phyloP scores from a whole-genome alignment of 2,329 filamentous ascomycete genomes.

The Xylaria multiplex region DNA sequence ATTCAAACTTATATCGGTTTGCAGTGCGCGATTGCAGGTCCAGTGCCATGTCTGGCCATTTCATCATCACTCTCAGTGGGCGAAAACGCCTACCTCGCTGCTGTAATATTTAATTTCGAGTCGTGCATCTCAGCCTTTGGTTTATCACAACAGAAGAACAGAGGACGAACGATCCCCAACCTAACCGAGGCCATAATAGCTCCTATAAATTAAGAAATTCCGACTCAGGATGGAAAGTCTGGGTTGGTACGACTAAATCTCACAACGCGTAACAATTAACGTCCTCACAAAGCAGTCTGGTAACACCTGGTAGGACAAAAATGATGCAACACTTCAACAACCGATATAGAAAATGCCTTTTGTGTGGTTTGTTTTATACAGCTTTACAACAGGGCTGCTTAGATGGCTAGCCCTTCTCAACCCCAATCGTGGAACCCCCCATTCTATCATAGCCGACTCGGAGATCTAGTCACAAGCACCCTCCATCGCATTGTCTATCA shows the following conservation, averaged over 20 bases:
- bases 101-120: constrained; percentile 2
- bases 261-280: background rate
- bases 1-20: background rate
- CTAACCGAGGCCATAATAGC: background rate
- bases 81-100: constrained; percentile 3
- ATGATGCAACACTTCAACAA: constrained; percentile 20
- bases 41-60: constrained; percentile 2
- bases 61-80: background rate
- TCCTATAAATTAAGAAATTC: background rate
- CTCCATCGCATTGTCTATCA: constrained; percentile 34
- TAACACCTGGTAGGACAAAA: background rate
- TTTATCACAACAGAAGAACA: background rate
- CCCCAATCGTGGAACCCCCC: constrained; percentile 14
- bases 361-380: constrained; percentile 46
- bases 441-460: constrained; percentile 39
- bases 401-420: constrained; percentile 30
- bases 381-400: constrained; percentile 44
- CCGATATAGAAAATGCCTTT: constrained; percentile 32
- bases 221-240: background rate
- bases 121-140: background rate
- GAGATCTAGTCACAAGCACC: constrained; percentile 16
- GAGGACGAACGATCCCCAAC: background rate
- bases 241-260: constrained; percentile 2
- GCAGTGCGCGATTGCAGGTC: background rate
- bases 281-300: constrained; percentile 2